These are phyloP conservation scores for Wickerhamomyces rabaulensis DNA, from an alignment of 805 yeast genomes.

Conservation along the genomic window DNA sequence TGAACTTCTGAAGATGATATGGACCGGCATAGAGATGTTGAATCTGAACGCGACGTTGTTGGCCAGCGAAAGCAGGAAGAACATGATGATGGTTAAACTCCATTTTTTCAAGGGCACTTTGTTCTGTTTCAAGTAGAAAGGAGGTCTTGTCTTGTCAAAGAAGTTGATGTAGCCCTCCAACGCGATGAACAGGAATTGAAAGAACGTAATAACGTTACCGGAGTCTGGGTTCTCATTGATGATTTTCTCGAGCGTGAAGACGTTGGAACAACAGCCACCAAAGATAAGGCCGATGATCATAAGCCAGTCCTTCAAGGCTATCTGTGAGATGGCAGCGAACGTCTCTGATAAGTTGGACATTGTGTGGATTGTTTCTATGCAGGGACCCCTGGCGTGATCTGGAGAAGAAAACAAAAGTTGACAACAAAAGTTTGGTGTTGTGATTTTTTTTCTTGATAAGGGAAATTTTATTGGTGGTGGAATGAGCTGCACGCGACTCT, in stretches of 20 bases:
- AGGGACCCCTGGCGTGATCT: neutral
- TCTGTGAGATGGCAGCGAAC: slow-evolving; percentile 6
- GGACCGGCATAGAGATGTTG: slow-evolving; percentile 59
- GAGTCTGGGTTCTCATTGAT: slow-evolving; percentile 31
- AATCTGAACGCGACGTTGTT: slow-evolving; percentile 56
- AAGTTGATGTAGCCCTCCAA: slow-evolving; percentile 35
- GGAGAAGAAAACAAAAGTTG: no score
- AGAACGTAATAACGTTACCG: slow-evolving; percentile 53
- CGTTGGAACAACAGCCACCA: slow-evolving; percentile 75
- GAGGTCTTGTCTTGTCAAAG: slow-evolving; percentile 25
- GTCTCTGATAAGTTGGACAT: neutral
- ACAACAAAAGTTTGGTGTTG: no score
- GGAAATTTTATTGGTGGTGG: no score
- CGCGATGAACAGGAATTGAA: slow-evolving; percentile 51
- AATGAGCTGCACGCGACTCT: no score
- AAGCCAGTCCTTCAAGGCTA: slow-evolving; percentile 20
- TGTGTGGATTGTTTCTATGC: neutral
- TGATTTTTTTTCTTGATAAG: no score
- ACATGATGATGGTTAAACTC: slow-evolving; percentile 42
- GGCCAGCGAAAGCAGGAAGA: slow-evolving; percentile 44
- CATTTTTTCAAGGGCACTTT: slow-evolving; percentile 40
- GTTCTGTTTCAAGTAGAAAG: slow-evolving; percentile 28
- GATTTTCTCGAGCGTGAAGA: slow-evolving; percentile 53
- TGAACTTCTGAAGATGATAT: slow-evolving; percentile 60
- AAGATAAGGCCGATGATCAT: slow-evolving; percentile 36